Evolutionary conservation across 1,284 basidiomycete genomes (phyloP).

Genomic region (Cutaneotrichosporon cyanovorans): DNA sequence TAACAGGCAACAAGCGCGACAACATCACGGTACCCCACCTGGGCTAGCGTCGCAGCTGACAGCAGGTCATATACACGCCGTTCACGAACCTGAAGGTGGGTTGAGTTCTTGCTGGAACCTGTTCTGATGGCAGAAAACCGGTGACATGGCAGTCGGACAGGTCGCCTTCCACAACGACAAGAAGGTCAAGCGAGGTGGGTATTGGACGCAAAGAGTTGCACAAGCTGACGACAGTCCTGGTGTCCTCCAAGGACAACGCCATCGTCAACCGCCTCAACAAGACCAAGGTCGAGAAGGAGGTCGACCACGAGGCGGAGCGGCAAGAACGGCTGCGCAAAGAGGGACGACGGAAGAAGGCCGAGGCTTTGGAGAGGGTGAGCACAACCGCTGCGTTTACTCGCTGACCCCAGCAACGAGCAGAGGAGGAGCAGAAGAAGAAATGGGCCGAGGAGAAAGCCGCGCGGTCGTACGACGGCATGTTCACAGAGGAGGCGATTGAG

Average conservation of each 20-base stretch:
- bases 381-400: too few relatives aligned
- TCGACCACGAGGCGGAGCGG: slow-evolving; percentile 84
- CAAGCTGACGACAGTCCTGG: slow-evolving; percentile 54
- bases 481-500: slow-evolving; percentile 39
- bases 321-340: slow-evolving; percentile 75
- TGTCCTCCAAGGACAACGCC: slow-evolving; percentile 72
- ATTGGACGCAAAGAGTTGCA: background rate
- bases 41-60: background rate
- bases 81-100: slow-evolving; percentile 76
- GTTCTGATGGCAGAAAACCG: slow-evolving; percentile 65
- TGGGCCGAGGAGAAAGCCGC: slow-evolving; percentile 44
- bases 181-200: slow-evolving; percentile 66
- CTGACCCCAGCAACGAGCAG: slow-evolving; percentile 21
- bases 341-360: slow-evolving; percentile 58
- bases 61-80: slow-evolving; percentile 79
- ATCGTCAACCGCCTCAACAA: slow-evolving; percentile 94
- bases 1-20: slow-evolving; percentile 86
- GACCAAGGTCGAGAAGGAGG: slow-evolving; percentile 73
- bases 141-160: slow-evolving; percentile 91
- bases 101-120: background rate
- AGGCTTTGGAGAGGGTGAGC: slow-evolving; percentile 51
- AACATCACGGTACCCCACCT: slow-evolving; percentile 56
- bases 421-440: slow-evolving; percentile 37
- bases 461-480: slow-evolving; percentile 43
- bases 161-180: slow-evolving; percentile 91